phyloP scores from a whole-genome alignment of 768 basidiomycete genomes.

The Suillus alpinus region DNA sequence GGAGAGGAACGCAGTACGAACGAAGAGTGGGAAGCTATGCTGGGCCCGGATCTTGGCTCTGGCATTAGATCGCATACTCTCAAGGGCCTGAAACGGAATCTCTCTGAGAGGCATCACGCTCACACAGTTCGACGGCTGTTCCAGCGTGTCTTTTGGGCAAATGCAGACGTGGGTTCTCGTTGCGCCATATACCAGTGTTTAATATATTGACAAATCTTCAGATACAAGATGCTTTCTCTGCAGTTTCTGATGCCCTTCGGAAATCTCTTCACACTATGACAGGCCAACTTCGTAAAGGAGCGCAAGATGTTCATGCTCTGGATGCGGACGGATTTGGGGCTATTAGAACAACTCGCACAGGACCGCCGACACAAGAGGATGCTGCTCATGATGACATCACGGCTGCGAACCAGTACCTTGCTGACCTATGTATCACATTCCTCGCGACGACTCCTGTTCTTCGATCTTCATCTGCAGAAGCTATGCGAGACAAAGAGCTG shows the following conservation, averaged over 20 bases:
- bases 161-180: slow-evolving; percentile 54
- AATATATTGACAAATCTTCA: slow-evolving; percentile 21
- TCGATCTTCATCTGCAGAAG: slow-evolving; percentile 55
- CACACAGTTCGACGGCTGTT: slow-evolving; percentile 36
- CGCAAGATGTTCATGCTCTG: slow-evolving; percentile 31
- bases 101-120: slow-evolving; percentile 9
- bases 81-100: slow-evolving; percentile 27
- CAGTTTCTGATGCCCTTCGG: slow-evolving; percentile 34
- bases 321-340: slow-evolving; percentile 60
- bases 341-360: slow-evolving; percentile 40
- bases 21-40: slow-evolving; percentile 46
- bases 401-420: slow-evolving; percentile 33
- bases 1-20: slow-evolving; percentile 27
- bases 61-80: slow-evolving; percentile 65
- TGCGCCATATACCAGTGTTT: background rate
- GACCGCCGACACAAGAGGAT: slow-evolving; percentile 27
- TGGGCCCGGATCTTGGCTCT: slow-evolving; percentile 42
- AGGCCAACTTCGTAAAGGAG: slow-evolving; percentile 17
- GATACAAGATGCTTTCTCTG: slow-evolving; percentile 50
- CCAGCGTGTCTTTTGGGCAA: slow-evolving; percentile 63
- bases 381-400: slow-evolving; percentile 26
- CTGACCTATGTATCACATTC: slow-evolving; percentile 56
- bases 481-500: slow-evolving; percentile 61
- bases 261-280: slow-evolving; percentile 39
- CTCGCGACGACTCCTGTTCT: slow-evolving; percentile 62